Base-by-base conservation (phyloP, 306 rosid species). In the Cajanus cajan region DNA sequence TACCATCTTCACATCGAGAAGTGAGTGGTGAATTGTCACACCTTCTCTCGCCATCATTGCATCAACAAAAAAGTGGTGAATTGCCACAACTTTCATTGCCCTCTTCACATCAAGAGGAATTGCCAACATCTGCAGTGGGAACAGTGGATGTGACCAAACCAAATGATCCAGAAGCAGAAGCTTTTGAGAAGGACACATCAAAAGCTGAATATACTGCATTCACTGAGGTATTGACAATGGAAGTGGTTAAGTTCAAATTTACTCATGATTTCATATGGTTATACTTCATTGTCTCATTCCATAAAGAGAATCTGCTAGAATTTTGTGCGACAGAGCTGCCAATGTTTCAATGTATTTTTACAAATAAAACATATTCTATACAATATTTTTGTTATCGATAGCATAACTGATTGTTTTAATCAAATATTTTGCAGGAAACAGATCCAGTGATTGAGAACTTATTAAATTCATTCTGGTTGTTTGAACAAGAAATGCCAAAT, bases 381-480 rank as follows among this genome's bases (percentile, higher is more conserved):
- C 40, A 33, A 70, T 6, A 64, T 5, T 54, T 25, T 55, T 19
- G 15, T 40, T 41, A 9, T n/a, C 19, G 50, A 28, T 34, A 18
- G 31, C 1, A 10, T 31, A 11, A 39, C 24, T 43, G 68, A 31
- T 14, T 45, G 14, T 39, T 6, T 48, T 19, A 2, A 16, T 52
- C 18, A 80, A 47, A 21, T 55, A 5, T 74, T 74, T 54, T 41
- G 22, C 50, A 75, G 77, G 72, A 81, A 8, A 0, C 54, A 6
- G 85, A 81, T 59, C 77, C 81, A 6, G 3, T 19, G 57, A 13
- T 81, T 45, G 77, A 81, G 28, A 75, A 24, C 41, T 75, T 81
- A 10, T 0, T 73, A 11, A 58, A 48, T 3, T 45, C 85, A 22
- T 81, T 68, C 33, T 75, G 77, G 81, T 0, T 45, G 47, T 24